Percentiles rank a stretch among this genome's conserved stretches.
Conservation (phyloP, 75 land plant species). For the Pinus taeda region DNA sequence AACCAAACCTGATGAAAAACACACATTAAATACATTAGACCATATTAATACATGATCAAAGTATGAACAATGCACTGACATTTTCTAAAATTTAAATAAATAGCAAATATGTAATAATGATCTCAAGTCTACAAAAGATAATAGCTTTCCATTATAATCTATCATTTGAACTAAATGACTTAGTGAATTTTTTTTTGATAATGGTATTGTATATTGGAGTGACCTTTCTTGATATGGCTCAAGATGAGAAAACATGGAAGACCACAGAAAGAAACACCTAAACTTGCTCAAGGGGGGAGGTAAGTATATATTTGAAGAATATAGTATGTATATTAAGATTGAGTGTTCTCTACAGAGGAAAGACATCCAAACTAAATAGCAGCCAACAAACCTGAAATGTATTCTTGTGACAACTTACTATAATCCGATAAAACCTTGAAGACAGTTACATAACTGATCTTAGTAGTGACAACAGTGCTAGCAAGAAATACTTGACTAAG, state of each 20-base stretch:
- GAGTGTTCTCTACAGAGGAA: too few species aligned
- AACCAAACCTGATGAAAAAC: constrained; percentile 56
- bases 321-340: too few species aligned
- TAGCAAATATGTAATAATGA: not conserved
- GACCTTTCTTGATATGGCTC: not conserved
- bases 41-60: not conserved
- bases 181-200: not conserved
- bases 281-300: not conserved
- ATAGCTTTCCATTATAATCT: not conserved
- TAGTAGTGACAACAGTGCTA: too few species aligned
- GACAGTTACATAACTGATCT: too few species aligned
- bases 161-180: not conserved
- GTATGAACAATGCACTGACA: not conserved
- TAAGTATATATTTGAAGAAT: too few species aligned
- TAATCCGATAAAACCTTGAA: too few species aligned
- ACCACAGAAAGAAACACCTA: not conserved
- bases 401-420: too few species aligned
- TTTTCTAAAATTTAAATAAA: not conserved
- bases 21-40: not conserved
- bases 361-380: too few species aligned
- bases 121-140: too few species aligned
- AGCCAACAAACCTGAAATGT: too few species aligned
- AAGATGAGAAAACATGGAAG: not conserved
- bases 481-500: too few species aligned
- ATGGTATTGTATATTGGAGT: not conserved